Conservation (phyloP, 2,329 filamentous ascomycete species). For the Colletotrichum theobromicola region DNA sequence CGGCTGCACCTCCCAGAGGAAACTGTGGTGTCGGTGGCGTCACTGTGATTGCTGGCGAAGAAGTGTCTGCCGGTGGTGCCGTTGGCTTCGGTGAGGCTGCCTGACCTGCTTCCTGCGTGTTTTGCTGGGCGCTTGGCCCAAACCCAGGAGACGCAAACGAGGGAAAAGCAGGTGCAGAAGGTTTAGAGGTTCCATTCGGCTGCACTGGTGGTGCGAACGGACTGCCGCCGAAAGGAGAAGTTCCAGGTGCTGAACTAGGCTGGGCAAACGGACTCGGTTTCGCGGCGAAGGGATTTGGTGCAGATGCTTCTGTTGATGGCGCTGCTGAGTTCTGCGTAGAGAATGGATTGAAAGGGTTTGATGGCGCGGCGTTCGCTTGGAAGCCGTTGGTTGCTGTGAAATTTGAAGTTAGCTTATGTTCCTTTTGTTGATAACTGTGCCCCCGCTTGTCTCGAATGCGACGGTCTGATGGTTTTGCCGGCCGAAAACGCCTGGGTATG, state of each 20-base stretch:
- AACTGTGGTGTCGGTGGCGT: constrained; percentile 21
- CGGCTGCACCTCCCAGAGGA: background rate
- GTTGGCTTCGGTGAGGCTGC: background rate
- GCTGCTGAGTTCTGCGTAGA: background rate
- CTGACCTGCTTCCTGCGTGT: background rate
- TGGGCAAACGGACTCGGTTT: background rate
- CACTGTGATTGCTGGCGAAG: constrained; percentile 15
- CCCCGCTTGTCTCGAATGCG: background rate
- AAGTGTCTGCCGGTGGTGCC: background rate
- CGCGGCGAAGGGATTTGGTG: constrained; percentile 6
- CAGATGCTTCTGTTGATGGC: background rate
- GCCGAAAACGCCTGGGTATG: background rate
- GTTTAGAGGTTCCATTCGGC: background rate
- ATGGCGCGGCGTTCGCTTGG: background rate
- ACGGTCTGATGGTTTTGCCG: background rate
- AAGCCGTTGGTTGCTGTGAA: background rate
- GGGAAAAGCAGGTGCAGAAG: background rate
- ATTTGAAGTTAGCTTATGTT: constrained; percentile 7
- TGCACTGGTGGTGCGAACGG: background rate
- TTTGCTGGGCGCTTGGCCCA: background rate
- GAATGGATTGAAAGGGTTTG: constrained; percentile 10
- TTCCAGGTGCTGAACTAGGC: background rate
- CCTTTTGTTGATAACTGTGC: background rate
- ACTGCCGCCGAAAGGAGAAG: background rate
- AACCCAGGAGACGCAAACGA: background rate